Evolutionary conservation across 768 basidiomycete species (phyloP), one percentile per base, ranked within the genome.

Genomic region (Boletus reticulatus): DNA sequence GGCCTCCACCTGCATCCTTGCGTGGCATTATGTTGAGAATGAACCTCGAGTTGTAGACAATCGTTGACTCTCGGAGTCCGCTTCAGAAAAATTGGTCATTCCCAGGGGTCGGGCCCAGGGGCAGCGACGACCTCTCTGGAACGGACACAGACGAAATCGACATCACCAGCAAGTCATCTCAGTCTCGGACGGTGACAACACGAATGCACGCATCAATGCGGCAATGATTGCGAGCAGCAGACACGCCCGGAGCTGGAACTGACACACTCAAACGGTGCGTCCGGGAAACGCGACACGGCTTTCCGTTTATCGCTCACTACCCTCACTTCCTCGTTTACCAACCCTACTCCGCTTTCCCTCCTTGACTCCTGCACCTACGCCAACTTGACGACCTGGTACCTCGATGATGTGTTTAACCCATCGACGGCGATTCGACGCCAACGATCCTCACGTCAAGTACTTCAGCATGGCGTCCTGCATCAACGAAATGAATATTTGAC

Each of bases 301-400:
- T n/a, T n/a, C n/a, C n/a, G n/a, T n/a, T n/a, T n/a, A n/a, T n/a
- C n/a, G 8, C 72, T 92, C 8, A 74, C 84, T 27, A 81, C 82
- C 3, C 80, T 93, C 24, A 90, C 89, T 0, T 87, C 88, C 0
- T 89, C 90, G 5, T 88, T 97, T 67, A 92, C 93, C 4, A n/a
- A 89, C 90, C 2, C 84, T 94, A 59, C 78, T 99, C 32, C n/a
- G n/a, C 81, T 98, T 16, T 88, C 89, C 44, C 74, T 95, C 52
- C 82, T 98, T 60, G 97, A 99, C 76, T 94, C 94, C 0, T 97
- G 97, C 2, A 97, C 96, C 0, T 99, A 98, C 70, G 86, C 90
- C 7, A 96, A 97, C 67, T 80, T 99, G 48, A 96, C 93, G 7
- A 88, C 95, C 2, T 70, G 80, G 5, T 98, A 88, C 68, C 80